phyloP scores from a whole-genome alignment of 1,284 basidiomycete species.

The Leccinum cinnamomeum region DNA sequence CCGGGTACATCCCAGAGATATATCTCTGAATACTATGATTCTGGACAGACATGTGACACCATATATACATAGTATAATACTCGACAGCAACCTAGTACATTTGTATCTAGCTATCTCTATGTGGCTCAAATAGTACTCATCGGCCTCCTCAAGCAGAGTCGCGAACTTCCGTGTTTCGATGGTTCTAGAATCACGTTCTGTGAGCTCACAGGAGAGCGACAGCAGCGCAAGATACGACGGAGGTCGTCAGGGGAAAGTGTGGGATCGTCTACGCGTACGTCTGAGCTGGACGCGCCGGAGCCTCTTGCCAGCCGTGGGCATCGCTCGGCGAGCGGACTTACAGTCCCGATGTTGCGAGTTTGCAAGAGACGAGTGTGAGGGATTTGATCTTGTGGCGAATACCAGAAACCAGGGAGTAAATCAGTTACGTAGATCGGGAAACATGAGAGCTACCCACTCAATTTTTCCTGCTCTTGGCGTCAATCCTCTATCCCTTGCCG shows the following conservation, averaged over 20 bases:
- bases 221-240: conserved; percentile 30
- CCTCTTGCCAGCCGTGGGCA: conserved; percentile 16
- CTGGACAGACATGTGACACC: too few species aligned
- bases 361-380: conserved; percentile 50
- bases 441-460: conserved; percentile 55
- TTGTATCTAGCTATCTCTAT: too few species aligned
- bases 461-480: conserved; percentile 96
- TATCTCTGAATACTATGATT: too few species aligned
- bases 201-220: conserved; percentile 26
- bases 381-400: conserved; percentile 99
- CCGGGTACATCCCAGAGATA: too few species aligned
- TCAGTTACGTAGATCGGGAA: background rate
- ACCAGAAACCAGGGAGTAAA: conserved; percentile 72
- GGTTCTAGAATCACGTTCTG: background rate
- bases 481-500: conserved; percentile 86
- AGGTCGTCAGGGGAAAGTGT: conserved; percentile 33
- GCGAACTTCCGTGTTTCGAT: too few species aligned
- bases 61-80: too few species aligned
- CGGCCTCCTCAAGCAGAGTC: too few species aligned
- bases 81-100: too few species aligned
- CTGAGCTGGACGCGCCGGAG: conserved; percentile 36
- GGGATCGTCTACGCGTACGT: conserved; percentile 35
- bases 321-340: conserved; percentile 24
- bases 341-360: conserved; percentile 34
- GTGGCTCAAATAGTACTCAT: too few species aligned